Evolutionary conservation across 108 stramenopile genomes (phyloP).

Genomic region (Pseudonitzschia multiseries): DNA sequence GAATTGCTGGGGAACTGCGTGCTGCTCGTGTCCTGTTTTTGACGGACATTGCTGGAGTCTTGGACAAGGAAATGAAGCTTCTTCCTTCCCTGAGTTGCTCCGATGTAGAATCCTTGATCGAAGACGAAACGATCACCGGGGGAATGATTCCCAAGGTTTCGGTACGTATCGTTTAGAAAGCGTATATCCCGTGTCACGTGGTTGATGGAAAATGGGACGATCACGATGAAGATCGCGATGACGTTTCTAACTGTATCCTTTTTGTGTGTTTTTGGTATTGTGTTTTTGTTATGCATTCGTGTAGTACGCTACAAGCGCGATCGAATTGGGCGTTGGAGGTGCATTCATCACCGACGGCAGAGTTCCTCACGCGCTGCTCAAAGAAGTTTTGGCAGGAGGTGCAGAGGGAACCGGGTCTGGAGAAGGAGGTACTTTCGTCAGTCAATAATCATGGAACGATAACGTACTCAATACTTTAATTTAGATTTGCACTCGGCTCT

Average conservation of each 20-base stretch:
- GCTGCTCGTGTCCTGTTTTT: conserved; percentile 90
- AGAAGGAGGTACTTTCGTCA: conserved; percentile 55
- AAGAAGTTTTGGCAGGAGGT: conserved; percentile 70
- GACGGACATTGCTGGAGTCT: conserved; percentile 95
- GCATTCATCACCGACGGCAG: conserved; percentile 90
- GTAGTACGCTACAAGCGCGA: conserved; percentile 76
- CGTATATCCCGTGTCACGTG: neutral
- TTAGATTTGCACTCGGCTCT: too few species aligned
- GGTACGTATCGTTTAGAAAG: conserved; percentile 13
- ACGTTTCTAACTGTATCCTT: conserved; percentile 7
- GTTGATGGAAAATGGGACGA: neutral
- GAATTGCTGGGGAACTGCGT: conserved; percentile 88
- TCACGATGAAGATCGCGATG: too few species aligned
- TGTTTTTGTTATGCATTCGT: conserved; percentile 1
- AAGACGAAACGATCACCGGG: conserved; percentile 92
- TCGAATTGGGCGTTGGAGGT: conserved; percentile 75
- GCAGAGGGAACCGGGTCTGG: conserved; percentile 43
- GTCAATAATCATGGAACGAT: neutral
- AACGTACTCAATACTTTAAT: too few species aligned
- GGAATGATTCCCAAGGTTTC: conserved; percentile 96
- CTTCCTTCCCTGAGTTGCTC: conserved; percentile 60
- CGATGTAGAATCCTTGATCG: conserved; percentile 78
- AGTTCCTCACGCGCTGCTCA: conserved; percentile 83
- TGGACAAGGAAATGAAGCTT: conserved; percentile 89
- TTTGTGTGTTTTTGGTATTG: neutral